Evolutionary conservation across 2,329 filamentous ascomycete species (phyloP).

Genomic region (Didymella segeticola): DNA sequence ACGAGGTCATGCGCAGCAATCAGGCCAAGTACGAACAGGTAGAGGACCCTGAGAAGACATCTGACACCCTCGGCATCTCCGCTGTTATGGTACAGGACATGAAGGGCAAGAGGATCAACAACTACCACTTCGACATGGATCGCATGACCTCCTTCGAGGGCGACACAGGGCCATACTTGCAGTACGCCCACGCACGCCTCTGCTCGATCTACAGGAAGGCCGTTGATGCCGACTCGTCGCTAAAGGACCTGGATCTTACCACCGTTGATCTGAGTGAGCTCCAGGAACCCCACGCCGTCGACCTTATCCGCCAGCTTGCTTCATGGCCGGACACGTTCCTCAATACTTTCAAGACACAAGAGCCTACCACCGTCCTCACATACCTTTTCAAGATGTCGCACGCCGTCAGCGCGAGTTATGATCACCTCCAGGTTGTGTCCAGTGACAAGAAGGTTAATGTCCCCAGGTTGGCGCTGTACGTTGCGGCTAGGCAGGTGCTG

Average conservation of each 20-base stretch:
- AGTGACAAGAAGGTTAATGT: conserved; percentile 74
- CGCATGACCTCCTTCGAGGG: conserved; percentile 85
- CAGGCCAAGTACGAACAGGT: conserved; percentile 89
- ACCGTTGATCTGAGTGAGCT: conserved; percentile 75
- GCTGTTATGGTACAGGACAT: conserved; percentile 99
- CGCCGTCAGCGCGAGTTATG: conserved; percentile 78
- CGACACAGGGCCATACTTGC: conserved; percentile 83
- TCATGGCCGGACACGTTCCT: conserved; percentile 86
- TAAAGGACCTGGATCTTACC: conserved; percentile 61
- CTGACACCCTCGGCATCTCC: conserved; percentile 90
- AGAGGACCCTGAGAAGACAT: conserved; percentile 78
- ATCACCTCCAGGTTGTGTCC: conserved; percentile 81
- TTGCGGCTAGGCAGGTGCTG: conserved; percentile 75
- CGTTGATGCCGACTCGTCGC: conserved; percentile 55
- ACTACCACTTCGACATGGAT: conserved; percentile 78
- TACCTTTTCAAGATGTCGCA: conserved; percentile 91
- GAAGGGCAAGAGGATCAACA: conserved; percentile 83
- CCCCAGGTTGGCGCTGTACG: conserved; percentile 73
- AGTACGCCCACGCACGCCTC: conserved; percentile 69
- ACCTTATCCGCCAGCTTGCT: conserved; percentile 76
- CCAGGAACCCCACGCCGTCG: conserved; percentile 73
- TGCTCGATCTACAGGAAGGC: conserved; percentile 60
- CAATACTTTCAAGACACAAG: conserved; percentile 84
- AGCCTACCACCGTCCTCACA: conserved; percentile 71
- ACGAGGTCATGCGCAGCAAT: conserved; percentile 95